These are phyloP conservation scores for Backusella sp. DNA, from an alignment of 192 early-diverging fungal genomes.

Conservation along the genomic window DNA sequence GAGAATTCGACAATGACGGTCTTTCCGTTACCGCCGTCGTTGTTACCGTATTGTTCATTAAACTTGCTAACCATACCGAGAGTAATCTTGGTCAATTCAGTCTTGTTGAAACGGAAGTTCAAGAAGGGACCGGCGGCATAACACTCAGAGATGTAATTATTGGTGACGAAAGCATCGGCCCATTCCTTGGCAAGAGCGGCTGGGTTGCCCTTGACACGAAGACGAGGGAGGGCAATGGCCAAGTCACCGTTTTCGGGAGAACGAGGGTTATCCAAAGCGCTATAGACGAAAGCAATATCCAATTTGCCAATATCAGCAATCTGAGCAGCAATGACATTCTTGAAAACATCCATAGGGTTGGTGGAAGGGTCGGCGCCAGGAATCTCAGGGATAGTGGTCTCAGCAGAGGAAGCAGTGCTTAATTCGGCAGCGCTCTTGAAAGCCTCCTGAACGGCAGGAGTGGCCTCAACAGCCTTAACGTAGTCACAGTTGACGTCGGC, in stretches of 20 bases:
- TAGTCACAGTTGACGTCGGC: neutral
- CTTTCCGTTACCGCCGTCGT: conserved; percentile 62
- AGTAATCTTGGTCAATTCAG: conserved; percentile 50
- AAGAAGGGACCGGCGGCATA: conserved; percentile 68
- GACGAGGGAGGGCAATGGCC: conserved; percentile 65
- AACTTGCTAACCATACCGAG: conserved; percentile 52
- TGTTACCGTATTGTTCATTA: conserved; percentile 66
- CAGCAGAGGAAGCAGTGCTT: neutral
- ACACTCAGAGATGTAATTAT: conserved; percentile 51
- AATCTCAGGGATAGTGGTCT: conserved; percentile 7
- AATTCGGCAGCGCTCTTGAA: neutral
- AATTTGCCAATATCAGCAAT: conserved; percentile 56
- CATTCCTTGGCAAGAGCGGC: conserved; percentile 58
- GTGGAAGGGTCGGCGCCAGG: conserved; percentile 44
- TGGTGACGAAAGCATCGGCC: conserved; percentile 60
- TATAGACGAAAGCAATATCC: conserved; percentile 43
- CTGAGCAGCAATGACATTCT: conserved; percentile 57
- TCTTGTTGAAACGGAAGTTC: conserved; percentile 70
- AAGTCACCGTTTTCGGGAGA: conserved; percentile 64
- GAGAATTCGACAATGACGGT: conserved; percentile 89
- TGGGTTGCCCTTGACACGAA: conserved; percentile 72
- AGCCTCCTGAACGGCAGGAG: conserved; percentile 14
- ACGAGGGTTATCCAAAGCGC: conserved; percentile 61
- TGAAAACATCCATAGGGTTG: conserved; percentile 64
- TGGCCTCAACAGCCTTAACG: conserved; percentile 16